A percentile compares a stretch with the other conserved stretches of the same genome.
These are phyloP conservation scores for Daldinia sp. DNA, from an alignment of 2,329 filamentous ascomycete genomes.

Conservation along the genomic window DNA sequence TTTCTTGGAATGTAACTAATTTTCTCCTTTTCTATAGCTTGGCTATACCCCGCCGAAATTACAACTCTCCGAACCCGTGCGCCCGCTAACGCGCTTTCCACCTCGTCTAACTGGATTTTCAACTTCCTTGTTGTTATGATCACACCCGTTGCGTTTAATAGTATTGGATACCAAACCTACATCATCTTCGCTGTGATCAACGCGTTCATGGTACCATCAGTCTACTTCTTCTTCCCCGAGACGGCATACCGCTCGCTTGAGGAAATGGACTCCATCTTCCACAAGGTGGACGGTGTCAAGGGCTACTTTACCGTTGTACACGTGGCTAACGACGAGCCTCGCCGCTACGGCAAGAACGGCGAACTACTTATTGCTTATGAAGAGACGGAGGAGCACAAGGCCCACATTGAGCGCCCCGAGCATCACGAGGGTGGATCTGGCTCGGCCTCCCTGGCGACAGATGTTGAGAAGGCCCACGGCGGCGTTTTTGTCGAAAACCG, in stretches of 20 bases:
- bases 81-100: constrained; percentile 63
- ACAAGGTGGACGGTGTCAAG: constrained; percentile 58
- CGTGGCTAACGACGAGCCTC: constrained; percentile 58
- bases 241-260: constrained; percentile 70
- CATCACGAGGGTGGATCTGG: constrained; percentile 29
- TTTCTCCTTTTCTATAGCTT: constrained; percentile 46
- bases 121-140: constrained; percentile 72
- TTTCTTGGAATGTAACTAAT: constrained; percentile 4
- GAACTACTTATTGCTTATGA: constrained; percentile 61
- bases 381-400: constrained; percentile 52
- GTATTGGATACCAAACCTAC: constrained; percentile 68
- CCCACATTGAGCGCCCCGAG: constrained; percentile 28
- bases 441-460: constrained; percentile 18
- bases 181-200: constrained; percentile 74
- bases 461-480: constrained; percentile 36
- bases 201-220: constrained; percentile 63
- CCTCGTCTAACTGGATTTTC: constrained; percentile 66
- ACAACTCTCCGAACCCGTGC: constrained; percentile 61
- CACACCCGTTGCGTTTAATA: constrained; percentile 65
- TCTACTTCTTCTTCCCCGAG: constrained; percentile 72
- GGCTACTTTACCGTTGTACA: constrained; percentile 54
- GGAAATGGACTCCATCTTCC: constrained; percentile 72
- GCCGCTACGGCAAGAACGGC: constrained; percentile 66
- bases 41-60: constrained; percentile 67
- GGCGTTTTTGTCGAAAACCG: constrained; percentile 22